These are phyloP conservation scores for Marasmius oreades DNA, from an alignment of 1,284 basidiomycete species.

Conservation along the genomic window DNA sequence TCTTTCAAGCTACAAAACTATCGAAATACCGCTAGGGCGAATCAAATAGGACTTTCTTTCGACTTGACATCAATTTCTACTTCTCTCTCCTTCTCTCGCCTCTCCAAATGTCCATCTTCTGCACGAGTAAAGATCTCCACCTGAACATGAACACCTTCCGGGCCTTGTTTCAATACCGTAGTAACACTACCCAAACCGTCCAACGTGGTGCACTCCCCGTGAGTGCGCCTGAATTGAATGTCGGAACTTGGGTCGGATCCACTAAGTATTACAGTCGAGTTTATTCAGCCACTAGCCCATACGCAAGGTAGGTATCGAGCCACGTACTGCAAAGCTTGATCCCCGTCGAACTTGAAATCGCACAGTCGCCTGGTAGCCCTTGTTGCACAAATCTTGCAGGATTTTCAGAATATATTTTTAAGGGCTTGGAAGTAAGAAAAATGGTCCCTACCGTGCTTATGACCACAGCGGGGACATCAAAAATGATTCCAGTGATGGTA, in stretches of 20 bases:
- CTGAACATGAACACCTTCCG: constrained; percentile 29
- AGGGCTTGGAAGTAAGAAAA: constrained; percentile 2
- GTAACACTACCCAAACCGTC: neutral
- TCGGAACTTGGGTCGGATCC: constrained; percentile 5
- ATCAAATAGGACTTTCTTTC: too few relatives aligned
- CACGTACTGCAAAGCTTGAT: constrained; percentile 19
- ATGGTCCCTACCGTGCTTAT: constrained; percentile 35
- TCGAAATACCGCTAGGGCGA: too few relatives aligned
- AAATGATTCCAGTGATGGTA: constrained; percentile 24
- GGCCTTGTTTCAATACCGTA: neutral
- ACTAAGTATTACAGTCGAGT: neutral
- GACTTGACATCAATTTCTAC: constrained; percentile 11
- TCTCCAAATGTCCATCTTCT: constrained; percentile 14
- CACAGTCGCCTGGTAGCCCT: constrained; percentile 14
- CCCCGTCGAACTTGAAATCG: constrained; percentile 15
- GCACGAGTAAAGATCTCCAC: constrained; percentile 32
- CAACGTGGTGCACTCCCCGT: neutral
- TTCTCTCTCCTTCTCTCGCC: constrained; percentile 29
- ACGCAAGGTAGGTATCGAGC: neutral
- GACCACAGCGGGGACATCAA: constrained; percentile 35
- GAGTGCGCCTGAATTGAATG: neutral
- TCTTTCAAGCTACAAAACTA: too few relatives aligned
- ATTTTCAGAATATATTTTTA: neutral
- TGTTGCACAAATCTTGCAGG: constrained; percentile 10
- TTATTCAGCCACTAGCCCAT: neutral